Base-by-base conservation (phyloP, 2,329 filamentous ascomycete species). In the Aureobasidium sp. region DNA sequence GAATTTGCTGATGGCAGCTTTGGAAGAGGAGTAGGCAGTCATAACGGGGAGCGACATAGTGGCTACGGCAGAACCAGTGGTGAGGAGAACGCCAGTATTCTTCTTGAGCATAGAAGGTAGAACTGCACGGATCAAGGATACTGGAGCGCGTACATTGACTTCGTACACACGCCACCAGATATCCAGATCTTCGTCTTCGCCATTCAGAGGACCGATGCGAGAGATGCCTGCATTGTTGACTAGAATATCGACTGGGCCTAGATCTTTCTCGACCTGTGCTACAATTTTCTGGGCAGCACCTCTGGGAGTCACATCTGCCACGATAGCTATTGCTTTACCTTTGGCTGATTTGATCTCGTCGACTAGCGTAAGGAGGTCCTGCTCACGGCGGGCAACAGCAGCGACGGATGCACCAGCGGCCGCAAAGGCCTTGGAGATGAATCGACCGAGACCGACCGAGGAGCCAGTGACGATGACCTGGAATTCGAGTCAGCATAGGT, bases 101-200 rank as follows among this genome's bases (percentile, higher is more conserved):
- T 69, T 67, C 48, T 68, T 45, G 33, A 70, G 27, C 71, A 72
- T 71, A 1, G 55, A 65, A 1, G 71, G 71, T 27, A 72, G 68
- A 4, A 72, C 71, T 31, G 71, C 69, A n/a, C 68, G 70, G 45
- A 67, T 67, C 27, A 72, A 51, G 8, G 68, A 42, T 9, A 72
- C 71, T 9, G 70, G 69, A 8, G 70, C 71, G 3, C 66, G 67
- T 4, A 73, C 70, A 36, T 72, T 72, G 66, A 73, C 63, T 36
- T 73, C 70, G 63, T 71, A 67, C 40, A 72, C 68, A 42, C 64
- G 66, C 71, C 71, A 73, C 71, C 70, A 72, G 58, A 68, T 66
- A 36, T 71, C 70, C 11, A 71, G n/a, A 33, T 68, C 66, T 13
- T 68, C 66, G 2, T 69, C 63, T 40, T 69, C 67, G 7, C 33